These are phyloP conservation scores for Multifurca ochricompacta DNA, from an alignment of 768 basidiomycete species.

Conservation along the genomic window DNA sequence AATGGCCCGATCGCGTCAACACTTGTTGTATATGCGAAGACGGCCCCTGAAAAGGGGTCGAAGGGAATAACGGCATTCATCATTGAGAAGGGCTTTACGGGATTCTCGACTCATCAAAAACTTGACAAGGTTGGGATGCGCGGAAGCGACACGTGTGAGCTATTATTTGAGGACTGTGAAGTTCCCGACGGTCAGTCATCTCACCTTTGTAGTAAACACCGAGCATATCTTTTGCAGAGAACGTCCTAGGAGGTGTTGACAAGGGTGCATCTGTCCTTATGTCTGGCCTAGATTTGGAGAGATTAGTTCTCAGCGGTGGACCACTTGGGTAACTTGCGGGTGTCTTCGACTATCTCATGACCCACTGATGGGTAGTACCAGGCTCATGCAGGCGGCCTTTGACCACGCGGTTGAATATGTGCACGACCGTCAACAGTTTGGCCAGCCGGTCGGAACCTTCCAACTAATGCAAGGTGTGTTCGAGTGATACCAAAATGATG, in stretches of 20 bases:
- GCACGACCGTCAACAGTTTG: constrained; percentile 92
- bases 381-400: constrained; percentile 90
- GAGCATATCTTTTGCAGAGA: constrained; percentile 40
- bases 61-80: constrained; percentile 93
- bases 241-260: constrained; percentile 74
- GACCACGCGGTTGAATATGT: constrained; percentile 83
- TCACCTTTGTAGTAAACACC: constrained; percentile 3
- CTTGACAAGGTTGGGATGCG: constrained; percentile 97
- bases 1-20: constrained; percentile 91
- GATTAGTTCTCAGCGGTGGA: constrained; percentile 86
- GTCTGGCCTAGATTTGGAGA: constrained; percentile 90
- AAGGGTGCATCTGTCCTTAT: constrained; percentile 83
- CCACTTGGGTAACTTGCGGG: constrained; percentile 62
- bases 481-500: background rate
- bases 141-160: constrained; percentile 90
- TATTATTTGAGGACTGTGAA: constrained; percentile 85
- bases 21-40: constrained; percentile 89
- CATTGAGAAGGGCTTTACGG: constrained; percentile 71
- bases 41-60: constrained; percentile 63
- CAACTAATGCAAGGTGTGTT: constrained; percentile 88
- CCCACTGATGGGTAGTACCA: constrained; percentile 24
- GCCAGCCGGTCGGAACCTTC: constrained; percentile 79
- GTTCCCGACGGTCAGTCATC: constrained; percentile 67
- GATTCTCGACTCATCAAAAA: constrained; percentile 85
- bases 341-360: background rate